A percentile compares a stretch with the other conserved stretches of the same genome.
Conservation (phyloP, 2,329 filamentous ascomycete genomes). For the Fusarium sp. region DNA sequence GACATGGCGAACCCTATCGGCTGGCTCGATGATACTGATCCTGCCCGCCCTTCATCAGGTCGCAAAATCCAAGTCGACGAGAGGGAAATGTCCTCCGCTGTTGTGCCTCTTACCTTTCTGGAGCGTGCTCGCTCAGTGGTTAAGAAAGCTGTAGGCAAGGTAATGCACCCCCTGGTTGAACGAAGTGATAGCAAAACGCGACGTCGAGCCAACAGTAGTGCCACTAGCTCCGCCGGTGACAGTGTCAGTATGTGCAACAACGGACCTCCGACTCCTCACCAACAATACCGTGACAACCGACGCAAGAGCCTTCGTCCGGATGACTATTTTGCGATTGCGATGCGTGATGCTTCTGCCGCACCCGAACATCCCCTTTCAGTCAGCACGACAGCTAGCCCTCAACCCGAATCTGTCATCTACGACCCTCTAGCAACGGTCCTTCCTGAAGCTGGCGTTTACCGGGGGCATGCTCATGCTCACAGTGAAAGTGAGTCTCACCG, state of each 20-base stretch:
- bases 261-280: conserved; percentile 63
- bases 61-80: conserved; percentile 93
- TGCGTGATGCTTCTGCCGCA: conserved; percentile 49
- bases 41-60: conserved; percentile 78
- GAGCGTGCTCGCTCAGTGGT: conserved; percentile 85
- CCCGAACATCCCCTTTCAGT: conserved; percentile 42
- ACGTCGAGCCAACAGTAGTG: conserved; percentile 69
- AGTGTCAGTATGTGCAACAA: conserved; percentile 59
- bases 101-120: conserved; percentile 87
- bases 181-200: conserved; percentile 66
- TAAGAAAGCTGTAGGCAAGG: conserved; percentile 72
- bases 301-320: conserved; percentile 65
- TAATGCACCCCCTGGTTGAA: conserved; percentile 70
- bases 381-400: conserved; percentile 40
- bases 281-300: conserved; percentile 59
- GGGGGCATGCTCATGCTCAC: conserved; percentile 42
- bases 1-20: conserved; percentile 78
- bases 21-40: conserved; percentile 97
- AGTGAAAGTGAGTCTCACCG: conserved; percentile 43
- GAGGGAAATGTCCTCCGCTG: conserved; percentile 87
- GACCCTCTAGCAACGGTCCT: conserved; percentile 56
- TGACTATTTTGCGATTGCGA: conserved; percentile 61
- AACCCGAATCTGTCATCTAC: conserved; percentile 48
- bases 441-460: conserved; percentile 43
- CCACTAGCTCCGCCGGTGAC: conserved; percentile 72